These are phyloP conservation scores for Boechera retrofracta DNA, from an alignment of 345 rosid species.

Conservation along the genomic window DNA sequence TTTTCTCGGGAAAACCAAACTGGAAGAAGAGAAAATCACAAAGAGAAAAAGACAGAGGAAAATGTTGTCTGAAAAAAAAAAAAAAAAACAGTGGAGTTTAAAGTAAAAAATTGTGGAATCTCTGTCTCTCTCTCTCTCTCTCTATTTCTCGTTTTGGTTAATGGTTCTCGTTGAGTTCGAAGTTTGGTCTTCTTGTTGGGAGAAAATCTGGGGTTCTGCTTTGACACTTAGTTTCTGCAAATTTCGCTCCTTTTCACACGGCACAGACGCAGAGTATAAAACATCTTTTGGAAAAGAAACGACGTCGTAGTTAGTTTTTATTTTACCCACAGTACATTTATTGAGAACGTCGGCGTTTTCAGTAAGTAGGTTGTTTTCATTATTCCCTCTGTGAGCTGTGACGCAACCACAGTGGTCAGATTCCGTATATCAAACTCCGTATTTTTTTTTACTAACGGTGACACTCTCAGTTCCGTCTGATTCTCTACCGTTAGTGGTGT, in stretches of 20 bases:
- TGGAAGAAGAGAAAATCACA: constrained; percentile 28
- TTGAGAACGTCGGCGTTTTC: constrained; percentile 29
- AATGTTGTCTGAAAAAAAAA: constrained; percentile 25
- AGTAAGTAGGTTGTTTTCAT: neutral
- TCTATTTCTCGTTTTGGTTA: constrained; percentile 10
- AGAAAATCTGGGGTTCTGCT: constrained; percentile 34
- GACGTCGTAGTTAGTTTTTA: neutral
- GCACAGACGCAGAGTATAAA: constrained; percentile 11
- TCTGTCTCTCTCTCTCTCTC: neutral
- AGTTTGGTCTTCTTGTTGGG: constrained; percentile 42
- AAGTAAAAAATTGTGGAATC: constrained; percentile 8
- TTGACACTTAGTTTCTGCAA: constrained; percentile 24
- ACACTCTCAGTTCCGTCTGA: constrained; percentile 42
- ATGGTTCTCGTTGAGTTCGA: constrained; percentile 44
- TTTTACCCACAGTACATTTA: neutral
- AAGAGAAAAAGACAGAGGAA: constrained; percentile 35
- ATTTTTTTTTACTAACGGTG: neutral
- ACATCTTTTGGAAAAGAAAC: constrained; percentile 22
- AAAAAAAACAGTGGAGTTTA: neutral
- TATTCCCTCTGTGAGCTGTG: constrained; percentile 40
- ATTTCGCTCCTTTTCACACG: constrained; percentile 42
- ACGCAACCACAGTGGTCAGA: constrained; percentile 37
- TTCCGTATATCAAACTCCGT: neutral
- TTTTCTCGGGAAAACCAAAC: constrained; percentile 33
- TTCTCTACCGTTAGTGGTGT: constrained; percentile 25